A percentile compares a stretch with the other conserved stretches of the same genome.
Conservation (phyloP, 805 yeast genomes). For the Kuraishia floccosa region DNA sequence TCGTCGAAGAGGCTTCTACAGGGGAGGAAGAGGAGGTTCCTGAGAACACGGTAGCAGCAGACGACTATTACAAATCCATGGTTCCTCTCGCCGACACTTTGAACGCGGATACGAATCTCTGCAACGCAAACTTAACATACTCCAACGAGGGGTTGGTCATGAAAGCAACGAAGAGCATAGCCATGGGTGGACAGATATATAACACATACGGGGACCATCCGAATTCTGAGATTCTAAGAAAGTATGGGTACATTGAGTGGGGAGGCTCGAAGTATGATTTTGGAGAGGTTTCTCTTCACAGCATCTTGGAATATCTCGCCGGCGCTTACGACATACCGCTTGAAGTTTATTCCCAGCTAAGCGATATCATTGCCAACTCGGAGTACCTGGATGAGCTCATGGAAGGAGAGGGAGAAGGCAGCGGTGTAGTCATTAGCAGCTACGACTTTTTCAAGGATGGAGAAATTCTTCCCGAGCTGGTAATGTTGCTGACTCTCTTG, state of each 20-base stretch:
- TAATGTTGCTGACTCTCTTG: conserved; percentile 40
- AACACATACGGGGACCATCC: conserved; percentile 90
- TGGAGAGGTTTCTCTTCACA: conserved; percentile 53
- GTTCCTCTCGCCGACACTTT: conserved; percentile 88
- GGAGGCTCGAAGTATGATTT: conserved; percentile 67
- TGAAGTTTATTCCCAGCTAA: conserved; percentile 21
- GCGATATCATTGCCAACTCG: conserved; percentile 23
- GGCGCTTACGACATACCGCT: conserved; percentile 11
- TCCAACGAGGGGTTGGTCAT: conserved; percentile 45
- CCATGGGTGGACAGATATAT: conserved; percentile 62
- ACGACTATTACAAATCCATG: conserved; percentile 55
- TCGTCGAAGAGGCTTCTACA: conserved; percentile 6
- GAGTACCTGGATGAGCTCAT: conserved; percentile 19
- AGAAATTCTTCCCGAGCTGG: conserved; percentile 48
- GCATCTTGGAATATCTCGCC: conserved; percentile 26
- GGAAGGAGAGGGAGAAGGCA: conserved; percentile 17
- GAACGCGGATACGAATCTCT: conserved; percentile 70
- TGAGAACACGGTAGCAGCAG: conserved; percentile 8
- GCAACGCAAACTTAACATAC: conserved; percentile 64
- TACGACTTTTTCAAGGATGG: conserved; percentile 53
- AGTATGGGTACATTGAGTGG: conserved; percentile 83
- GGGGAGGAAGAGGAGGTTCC: conserved; percentile 9
- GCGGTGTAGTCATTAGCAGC: conserved; percentile 35
- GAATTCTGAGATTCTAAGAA: conserved; percentile 78
- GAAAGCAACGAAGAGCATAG: conserved; percentile 53